A percentile compares a stretch with the other conserved stretches of the same genome.
Evolutionary conservation across 2,329 filamentous ascomycete species (phyloP).

Genomic region (Cladosporium sp.): DNA sequence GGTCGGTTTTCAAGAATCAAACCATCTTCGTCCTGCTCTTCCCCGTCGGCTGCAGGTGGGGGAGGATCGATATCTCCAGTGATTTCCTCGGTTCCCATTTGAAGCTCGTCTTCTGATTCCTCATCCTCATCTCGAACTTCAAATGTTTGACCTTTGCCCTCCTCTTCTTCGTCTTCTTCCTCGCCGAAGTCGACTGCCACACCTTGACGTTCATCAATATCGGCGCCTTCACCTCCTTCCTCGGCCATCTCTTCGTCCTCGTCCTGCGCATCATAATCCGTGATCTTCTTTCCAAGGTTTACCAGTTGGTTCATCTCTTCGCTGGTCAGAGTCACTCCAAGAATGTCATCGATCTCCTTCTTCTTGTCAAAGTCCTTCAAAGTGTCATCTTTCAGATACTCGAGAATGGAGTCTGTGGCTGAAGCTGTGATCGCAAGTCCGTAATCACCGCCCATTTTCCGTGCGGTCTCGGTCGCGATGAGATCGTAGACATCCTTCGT

Average conservation of each 20-base stretch:
- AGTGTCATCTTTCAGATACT: constrained; percentile 90
- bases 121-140: constrained; percentile 80
- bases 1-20: constrained; percentile 75
- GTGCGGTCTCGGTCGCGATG: constrained; percentile 84
- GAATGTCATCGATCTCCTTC: constrained; percentile 89
- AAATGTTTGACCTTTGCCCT: constrained; percentile 68
- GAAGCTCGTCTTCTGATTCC: constrained; percentile 67
- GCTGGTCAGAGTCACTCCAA: constrained; percentile 74
- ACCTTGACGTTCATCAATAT: constrained; percentile 90
- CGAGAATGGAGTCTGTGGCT: constrained; percentile 85
- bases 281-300: constrained; percentile 97
- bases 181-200: constrained; percentile 97
- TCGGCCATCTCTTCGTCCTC: constrained; percentile 84
- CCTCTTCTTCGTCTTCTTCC: constrained; percentile 74
- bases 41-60: constrained; percentile 42
- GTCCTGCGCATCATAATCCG: constrained; percentile 94
- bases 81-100: constrained; percentile 33
- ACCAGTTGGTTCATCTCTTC: constrained; percentile 97
- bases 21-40: constrained; percentile 65
- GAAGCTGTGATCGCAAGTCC: constrained; percentile 87
- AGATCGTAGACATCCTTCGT: constrained; percentile 92
- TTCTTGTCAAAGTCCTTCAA: constrained; percentile 98
- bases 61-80: constrained; percentile 37
- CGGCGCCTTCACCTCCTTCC: constrained; percentile 60
- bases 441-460: constrained; percentile 86